Evolutionary conservation across 1,284 basidiomycete genomes (phyloP), one percentile per base, ranked within the genome.

Genomic region (Fomes fomentarius): DNA sequence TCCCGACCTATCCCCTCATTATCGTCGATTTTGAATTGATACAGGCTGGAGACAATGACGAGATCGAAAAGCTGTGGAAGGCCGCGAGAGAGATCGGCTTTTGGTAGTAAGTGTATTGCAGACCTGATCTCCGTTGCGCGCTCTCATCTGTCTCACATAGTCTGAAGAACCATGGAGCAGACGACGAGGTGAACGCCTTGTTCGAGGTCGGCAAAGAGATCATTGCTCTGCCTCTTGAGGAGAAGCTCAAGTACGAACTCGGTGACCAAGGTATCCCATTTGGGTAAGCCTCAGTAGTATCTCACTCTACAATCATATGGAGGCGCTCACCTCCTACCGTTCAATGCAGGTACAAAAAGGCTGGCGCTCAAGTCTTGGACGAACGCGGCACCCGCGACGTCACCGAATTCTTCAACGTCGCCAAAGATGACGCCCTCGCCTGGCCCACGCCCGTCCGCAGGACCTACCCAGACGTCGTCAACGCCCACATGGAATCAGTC

Each of bases 161-260:
- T 50, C 49, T 71, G 34, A 72, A 73, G 64, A 73, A 74, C 53
- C 70, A 74, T 49, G 71, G 71, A 7, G 66, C 62, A n/a, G 69
- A 73, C 19, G 62, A 51, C 11, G 66, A 68, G 26, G 70, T 65
- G 2, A 55, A 69, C 25, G 62, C 56, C 9, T 72, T 75, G 69
- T 73, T 74, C 47, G 67, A 66, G 1, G 65, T 74, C 64, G 73
- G 74, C 8, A 59, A 64, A 11, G 67, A 69, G 52, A 72, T 70
- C 0, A 71, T 75, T 61, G 41, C 47, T 0, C 63, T 74, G 0
- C 70, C 72, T 0, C 42, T 69, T 8, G 69, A 69, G 24, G 73
- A 74, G 51, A 71, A 74, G 49, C 62, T 73, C 63, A 62, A 66
- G 47, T 74, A 63, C 54, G 71, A 73, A 50, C 73, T 73, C 45